Conservation (phyloP, 2,329 filamentous ascomycete genomes). For the Paramyrothecium roridum region DNA sequence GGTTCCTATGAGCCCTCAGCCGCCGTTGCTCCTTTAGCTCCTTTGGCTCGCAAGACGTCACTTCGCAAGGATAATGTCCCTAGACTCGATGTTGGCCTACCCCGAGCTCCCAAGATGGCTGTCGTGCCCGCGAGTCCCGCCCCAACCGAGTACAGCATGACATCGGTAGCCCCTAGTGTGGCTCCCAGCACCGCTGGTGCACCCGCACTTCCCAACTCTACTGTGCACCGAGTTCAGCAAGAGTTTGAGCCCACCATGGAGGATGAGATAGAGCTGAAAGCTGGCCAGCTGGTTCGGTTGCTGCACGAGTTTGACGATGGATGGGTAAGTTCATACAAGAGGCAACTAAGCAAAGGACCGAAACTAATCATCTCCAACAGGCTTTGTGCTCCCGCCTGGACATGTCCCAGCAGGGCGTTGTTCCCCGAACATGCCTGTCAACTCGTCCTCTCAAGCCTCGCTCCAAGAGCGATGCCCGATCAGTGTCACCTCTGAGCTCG, state of each 20-base stretch:
- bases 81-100: conserved; percentile 52
- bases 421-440: conserved; percentile 89
- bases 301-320: conserved; percentile 97
- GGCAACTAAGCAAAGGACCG: background rate
- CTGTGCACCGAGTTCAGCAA: conserved; percentile 89
- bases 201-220: conserved; percentile 48
- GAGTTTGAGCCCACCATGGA: conserved; percentile 92
- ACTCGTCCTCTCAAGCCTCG: conserved; percentile 88
- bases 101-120: conserved; percentile 25
- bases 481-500: conserved; percentile 49
- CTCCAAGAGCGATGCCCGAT: conserved; percentile 44
- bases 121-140: conserved; percentile 54
- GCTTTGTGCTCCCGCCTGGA: conserved; percentile 90
- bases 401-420: conserved; percentile 87
- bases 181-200: conserved; percentile 22
- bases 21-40: conserved; percentile 33
- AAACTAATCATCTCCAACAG: conserved; percentile 42
- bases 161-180: conserved; percentile 43
- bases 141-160: conserved; percentile 59
- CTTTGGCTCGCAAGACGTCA: conserved; percentile 51
- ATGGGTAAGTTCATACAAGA: conserved; percentile 65
- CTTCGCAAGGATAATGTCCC: conserved; percentile 50
- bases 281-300: conserved; percentile 82
- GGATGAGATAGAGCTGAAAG: conserved; percentile 80
- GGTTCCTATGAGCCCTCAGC: conserved; percentile 15